Conservation (phyloP, 2,329 filamentous ascomycete species). For the Didymella sp. region DNA sequence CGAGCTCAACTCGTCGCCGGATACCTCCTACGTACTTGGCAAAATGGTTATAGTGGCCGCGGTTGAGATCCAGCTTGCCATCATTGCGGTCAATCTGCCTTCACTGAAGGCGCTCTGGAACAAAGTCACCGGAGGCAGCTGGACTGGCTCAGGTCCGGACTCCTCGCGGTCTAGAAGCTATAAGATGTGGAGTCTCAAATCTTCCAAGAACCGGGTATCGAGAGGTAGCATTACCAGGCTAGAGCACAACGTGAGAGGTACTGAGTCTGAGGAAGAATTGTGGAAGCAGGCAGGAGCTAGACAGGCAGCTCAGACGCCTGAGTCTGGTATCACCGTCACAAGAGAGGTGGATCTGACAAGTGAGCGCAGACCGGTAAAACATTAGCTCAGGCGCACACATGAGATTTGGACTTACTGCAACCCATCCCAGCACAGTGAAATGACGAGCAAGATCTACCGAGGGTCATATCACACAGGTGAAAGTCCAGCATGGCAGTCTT, state of each 20-base stretch:
- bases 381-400: not conserved
- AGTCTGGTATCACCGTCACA: not conserved
- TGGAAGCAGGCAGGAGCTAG: constrained; percentile 11
- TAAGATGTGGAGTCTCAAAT: constrained; percentile 3
- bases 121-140: constrained; percentile 16
- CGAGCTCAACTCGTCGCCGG: constrained; percentile 32
- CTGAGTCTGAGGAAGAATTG: constrained; percentile 27
- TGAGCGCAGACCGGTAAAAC: not conserved
- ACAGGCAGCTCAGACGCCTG: not conserved
- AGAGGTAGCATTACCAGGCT: constrained; percentile 22
- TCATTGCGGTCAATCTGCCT: constrained; percentile 45
- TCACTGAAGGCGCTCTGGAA: constrained; percentile 44
- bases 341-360: constrained; percentile 1
- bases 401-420: too few relatives aligned
- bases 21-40: constrained; percentile 41
- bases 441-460: not conserved
- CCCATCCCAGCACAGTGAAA: not conserved
- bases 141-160: not conserved
- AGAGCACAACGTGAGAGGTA: constrained; percentile 17
- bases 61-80: constrained; percentile 43
- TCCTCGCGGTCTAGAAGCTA: constrained; percentile 4
- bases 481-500: not conserved
- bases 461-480: not conserved
- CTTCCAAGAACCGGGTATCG: constrained; percentile 10
- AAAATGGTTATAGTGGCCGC: constrained; percentile 45